phyloP scores from a whole-genome alignment of 345 rosid genomes.

The Citrus inodora region DNA sequence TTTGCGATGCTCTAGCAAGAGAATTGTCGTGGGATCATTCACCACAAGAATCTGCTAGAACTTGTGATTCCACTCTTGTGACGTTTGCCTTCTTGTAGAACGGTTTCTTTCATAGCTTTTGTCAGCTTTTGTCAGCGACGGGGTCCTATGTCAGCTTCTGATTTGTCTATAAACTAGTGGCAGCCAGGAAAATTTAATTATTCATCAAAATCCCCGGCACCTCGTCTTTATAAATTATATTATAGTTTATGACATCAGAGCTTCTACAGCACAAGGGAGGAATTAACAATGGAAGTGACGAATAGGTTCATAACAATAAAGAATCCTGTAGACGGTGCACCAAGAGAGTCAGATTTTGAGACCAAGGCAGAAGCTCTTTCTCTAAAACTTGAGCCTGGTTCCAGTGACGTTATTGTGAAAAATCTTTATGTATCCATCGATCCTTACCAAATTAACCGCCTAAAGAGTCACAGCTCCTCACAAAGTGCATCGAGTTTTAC shows the following conservation, averaged over 20 bases:
- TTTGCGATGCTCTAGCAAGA: not conserved
- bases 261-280: not conserved
- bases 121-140: not conserved
- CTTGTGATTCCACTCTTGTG: not conserved
- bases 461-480: conserved; percentile 43
- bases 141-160: too few relatives aligned
- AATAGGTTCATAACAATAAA: conserved; percentile 37
- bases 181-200: not conserved
- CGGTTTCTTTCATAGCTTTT: not conserved
- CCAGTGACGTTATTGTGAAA: conserved; percentile 34
- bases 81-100: not conserved
- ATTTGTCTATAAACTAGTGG: not conserved
- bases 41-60: not conserved
- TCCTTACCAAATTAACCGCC: conserved; percentile 55
- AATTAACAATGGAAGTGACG: conserved; percentile 26
- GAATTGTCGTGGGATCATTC: not conserved
- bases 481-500: conserved; percentile 22
- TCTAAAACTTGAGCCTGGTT: conserved; percentile 24
- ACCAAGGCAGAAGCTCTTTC: conserved; percentile 21
- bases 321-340: conserved; percentile 32
- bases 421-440: conserved; percentile 53
- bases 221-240: not conserved
- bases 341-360: conserved; percentile 41
- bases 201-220: too few relatives aligned
- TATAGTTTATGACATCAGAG: not conserved